Evolutionary conservation across 1,139 yeast genomes (phyloP), one percentile per base, ranked within the genome.

Genomic region (Pichia norvegensis): DNA sequence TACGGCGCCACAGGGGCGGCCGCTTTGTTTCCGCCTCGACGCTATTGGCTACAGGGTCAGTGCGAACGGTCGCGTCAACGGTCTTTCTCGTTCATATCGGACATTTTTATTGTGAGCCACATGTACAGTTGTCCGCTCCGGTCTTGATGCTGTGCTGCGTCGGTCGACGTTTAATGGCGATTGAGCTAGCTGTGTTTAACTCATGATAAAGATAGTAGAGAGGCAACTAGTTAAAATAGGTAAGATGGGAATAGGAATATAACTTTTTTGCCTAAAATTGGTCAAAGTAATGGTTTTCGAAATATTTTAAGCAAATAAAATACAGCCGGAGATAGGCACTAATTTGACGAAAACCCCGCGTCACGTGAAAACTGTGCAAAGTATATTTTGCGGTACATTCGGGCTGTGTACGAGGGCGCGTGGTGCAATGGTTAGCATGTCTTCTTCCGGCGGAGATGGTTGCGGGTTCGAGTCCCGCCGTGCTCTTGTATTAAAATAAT

Each of bases 401-500:
- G 43, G 45, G 51, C 49, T 46, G 45, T 46, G 51, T 60, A 48
- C 49, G 50, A 49, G 55, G 55, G 53, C 55, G 53, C 53, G 55
- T 52, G 55, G 55, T 52, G 55, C 53, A 52, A 52, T 52, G 55
- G 55, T 50, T 52, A 52, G 55, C 55, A 52, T 50, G 55, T 50
- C 53, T 50, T 50, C 53, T 50, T 50, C 55, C 55, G 55, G 55
- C 53, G 53, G 52, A 43, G 53, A 50, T 52, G 55, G 55, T 52
- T 52, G 55, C 55, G 55, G 55, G 55, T 52, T 52, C 55, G 55
- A 52, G 55, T 52, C 55, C 55, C 55, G 55, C 53, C 55, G 53
- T 50, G 55, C 53, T 52, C 55, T 52, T 43, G 53, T 51, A 45
- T 40, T 40, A 36, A 16, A 16, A 16, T 5, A 33, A 29, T n/a